These are phyloP conservation scores for Solanum chiquidenum DNA, from an alignment of 257 asterid genomes.

Conservation along the genomic window DNA sequence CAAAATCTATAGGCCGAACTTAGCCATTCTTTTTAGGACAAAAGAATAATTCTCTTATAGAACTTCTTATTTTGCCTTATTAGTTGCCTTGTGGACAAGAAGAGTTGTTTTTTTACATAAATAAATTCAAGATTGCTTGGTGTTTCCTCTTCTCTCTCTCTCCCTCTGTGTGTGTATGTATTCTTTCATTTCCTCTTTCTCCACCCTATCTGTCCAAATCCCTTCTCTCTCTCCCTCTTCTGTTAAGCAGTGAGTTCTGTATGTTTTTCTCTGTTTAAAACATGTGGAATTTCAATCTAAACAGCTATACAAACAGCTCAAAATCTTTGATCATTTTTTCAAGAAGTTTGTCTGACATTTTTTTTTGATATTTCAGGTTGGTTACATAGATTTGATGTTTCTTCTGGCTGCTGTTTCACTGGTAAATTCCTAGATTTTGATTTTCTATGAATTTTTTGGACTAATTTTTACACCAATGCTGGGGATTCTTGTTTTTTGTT, in stretches of 20 bases:
- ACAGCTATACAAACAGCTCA: background rate
- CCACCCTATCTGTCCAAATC: conserved; percentile 4
- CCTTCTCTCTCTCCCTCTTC: background rate
- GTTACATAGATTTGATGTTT: conserved; percentile 46
- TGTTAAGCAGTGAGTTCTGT: conserved; percentile 29
- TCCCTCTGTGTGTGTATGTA: background rate
- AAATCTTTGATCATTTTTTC: conserved; percentile 5
- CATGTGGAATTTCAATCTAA: background rate
- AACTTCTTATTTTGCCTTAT: background rate
- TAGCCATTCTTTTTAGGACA: background rate
- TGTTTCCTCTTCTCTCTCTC: conserved; percentile 4
- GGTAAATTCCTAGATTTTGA: conserved; percentile 23
- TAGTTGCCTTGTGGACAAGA: background rate
- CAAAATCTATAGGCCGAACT: background rate
- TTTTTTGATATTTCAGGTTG: conserved; percentile 32
- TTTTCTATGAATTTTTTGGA: background rate
- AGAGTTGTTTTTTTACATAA: background rate
- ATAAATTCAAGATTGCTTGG: background rate
- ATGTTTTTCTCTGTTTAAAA: background rate
- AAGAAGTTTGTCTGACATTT: conserved; percentile 7
- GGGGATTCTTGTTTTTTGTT: background rate
- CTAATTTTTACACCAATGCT: background rate
- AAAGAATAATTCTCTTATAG: background rate
- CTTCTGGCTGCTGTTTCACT: conserved; percentile 35
- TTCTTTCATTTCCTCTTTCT: background rate